Base-by-base conservation (phyloP, 768 basidiomycete genomes). In the Suillus hirtellus region DNA sequence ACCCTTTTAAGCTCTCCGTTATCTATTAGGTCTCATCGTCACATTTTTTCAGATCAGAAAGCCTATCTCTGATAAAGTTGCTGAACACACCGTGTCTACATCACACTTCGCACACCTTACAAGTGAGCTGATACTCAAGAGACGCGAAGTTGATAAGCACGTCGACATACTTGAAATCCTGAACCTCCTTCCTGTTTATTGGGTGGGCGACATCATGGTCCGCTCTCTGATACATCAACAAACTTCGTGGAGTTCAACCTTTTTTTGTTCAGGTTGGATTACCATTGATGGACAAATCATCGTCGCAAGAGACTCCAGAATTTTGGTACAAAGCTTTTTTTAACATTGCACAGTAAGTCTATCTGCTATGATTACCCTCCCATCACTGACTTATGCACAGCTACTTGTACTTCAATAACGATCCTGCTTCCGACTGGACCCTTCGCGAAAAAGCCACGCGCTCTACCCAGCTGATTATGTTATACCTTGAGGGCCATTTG, bases 121-220 rank as follows among this genome's bases (percentile, higher is more conserved):
- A 19, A 34, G 34, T 53, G 52, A 34, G 52, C 34, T 53, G 31
- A 53, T 53, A 19, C 9, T 19, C 43, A 15, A 64, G 63, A 62
- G 54, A 67, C 46, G 43, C 60, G 21, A 35, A 37, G 3, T 53
- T 69, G 60, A 43, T 69, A 27, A 60, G 63, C 15, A 62, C 55
- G 9, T 67, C 63, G 2, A 75, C 70, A 27, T 54, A 34, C 37
- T 60, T 50, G 4, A 92, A 66, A 89, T 92, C 24, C 82, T 89
- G 68, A 88, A 91, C 65, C 70, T 80, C 34, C 63, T 89, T 44
- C 85, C 89, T 0, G 72, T 88, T 5, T 79, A 84, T 63, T 92
- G 87, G 88, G 78, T 87, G 35, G 81, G 82, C 11, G 77, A 82
- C 38, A 70, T 83, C 60, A 75, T 89, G 63, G 89, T 90, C 64